Percentiles rank a stretch among this genome's conserved stretches.
Evolutionary conservation across 2,329 filamentous ascomycete species (phyloP).

Genomic region (Volutella citrinella): DNA sequence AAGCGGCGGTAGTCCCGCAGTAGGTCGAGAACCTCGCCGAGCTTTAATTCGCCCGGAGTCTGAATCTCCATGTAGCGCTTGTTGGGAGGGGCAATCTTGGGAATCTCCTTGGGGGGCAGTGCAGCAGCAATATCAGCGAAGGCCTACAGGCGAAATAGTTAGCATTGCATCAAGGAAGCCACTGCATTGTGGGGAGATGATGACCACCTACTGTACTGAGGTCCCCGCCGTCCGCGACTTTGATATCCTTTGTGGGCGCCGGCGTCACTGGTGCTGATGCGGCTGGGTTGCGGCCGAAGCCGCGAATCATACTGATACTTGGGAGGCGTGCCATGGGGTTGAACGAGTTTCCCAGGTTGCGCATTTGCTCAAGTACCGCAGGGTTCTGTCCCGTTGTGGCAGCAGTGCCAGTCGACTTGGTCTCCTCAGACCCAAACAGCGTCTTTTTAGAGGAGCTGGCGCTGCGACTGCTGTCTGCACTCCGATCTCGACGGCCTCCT

Average conservation of each 20-base stretch:
- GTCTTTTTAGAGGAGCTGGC: slow-evolving; percentile 59
- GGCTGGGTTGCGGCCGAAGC: slow-evolving; percentile 65
- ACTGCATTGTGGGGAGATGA: too few species aligned
- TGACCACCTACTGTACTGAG: slow-evolving; percentile 50
- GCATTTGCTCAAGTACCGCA: slow-evolving; percentile 74
- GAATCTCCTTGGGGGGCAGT: slow-evolving; percentile 52
- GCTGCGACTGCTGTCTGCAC: slow-evolving; percentile 70
- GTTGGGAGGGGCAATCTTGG: slow-evolving; percentile 63
- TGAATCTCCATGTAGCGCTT: slow-evolving; percentile 71
- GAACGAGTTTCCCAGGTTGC: slow-evolving; percentile 73
- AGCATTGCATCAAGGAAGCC: too few species aligned
- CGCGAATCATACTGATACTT: slow-evolving; percentile 69
- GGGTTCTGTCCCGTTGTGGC: slow-evolving; percentile 37
- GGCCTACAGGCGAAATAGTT: slow-evolving; percentile 39
- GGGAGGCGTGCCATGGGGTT: slow-evolving; percentile 81
- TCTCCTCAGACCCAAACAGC: slow-evolving; percentile 43
- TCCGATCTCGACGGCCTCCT: slow-evolving; percentile 71
- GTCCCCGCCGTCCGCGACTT: slow-evolving; percentile 50
- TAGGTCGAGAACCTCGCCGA: slow-evolving; percentile 71
- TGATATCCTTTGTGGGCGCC: slow-evolving; percentile 36
- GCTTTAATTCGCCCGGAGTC: slow-evolving; percentile 65
- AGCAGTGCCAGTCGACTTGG: slow-evolving; percentile 16
- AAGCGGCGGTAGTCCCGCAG: slow-evolving; percentile 73
- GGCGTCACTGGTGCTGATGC: slow-evolving; percentile 34
- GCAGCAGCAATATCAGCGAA: slow-evolving; percentile 58